These are phyloP conservation scores for Microascus cirrosus DNA, from an alignment of 2,329 filamentous ascomycete genomes.

Conservation along the genomic window DNA sequence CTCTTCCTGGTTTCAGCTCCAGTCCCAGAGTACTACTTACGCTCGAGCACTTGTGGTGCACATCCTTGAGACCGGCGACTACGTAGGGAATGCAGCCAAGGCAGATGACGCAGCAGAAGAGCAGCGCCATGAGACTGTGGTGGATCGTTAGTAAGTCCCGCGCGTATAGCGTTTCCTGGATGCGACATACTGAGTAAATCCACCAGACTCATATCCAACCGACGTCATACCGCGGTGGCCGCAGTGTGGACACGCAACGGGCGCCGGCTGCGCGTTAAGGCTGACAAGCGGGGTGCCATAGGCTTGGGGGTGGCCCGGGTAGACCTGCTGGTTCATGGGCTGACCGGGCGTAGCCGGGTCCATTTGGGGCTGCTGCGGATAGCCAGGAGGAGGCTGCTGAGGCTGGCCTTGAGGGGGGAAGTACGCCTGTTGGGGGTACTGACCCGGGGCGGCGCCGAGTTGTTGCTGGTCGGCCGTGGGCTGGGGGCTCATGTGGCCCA, in stretches of 20 bases:
- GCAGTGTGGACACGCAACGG: slow-evolving; percentile 13
- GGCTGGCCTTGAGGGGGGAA: slow-evolving; percentile 1
- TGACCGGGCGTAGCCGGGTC: not conserved
- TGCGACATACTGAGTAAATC: slow-evolving; percentile 10
- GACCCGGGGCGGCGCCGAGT: not conserved
- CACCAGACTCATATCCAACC: slow-evolving; percentile 10
- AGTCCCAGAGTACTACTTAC: slow-evolving; percentile 4
- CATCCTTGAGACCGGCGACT: slow-evolving; percentile 11
- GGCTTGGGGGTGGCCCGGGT: not conserved
- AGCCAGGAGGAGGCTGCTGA: slow-evolving; percentile 1
- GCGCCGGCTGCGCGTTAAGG: slow-evolving; percentile 9
- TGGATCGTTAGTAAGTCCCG: not conserved
- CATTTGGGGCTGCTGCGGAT: not conserved
- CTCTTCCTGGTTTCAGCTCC: too few relatives aligned
- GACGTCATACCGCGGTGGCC: slow-evolving; percentile 10
- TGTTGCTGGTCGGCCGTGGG: not conserved
- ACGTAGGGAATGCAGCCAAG: slow-evolving; percentile 14
- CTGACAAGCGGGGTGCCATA: slow-evolving; percentile 8
- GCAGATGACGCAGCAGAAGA: slow-evolving; percentile 11
- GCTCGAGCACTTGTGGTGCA: slow-evolving; percentile 11
- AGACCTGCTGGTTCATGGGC: not conserved
- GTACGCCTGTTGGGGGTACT: not conserved
- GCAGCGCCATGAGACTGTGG: slow-evolving; percentile 8
- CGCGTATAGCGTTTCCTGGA: not conserved
- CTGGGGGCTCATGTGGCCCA: slow-evolving; percentile 1